Base-by-base conservation (phyloP, 331 rosid genomes). In the Quercus tomentella region DNA sequence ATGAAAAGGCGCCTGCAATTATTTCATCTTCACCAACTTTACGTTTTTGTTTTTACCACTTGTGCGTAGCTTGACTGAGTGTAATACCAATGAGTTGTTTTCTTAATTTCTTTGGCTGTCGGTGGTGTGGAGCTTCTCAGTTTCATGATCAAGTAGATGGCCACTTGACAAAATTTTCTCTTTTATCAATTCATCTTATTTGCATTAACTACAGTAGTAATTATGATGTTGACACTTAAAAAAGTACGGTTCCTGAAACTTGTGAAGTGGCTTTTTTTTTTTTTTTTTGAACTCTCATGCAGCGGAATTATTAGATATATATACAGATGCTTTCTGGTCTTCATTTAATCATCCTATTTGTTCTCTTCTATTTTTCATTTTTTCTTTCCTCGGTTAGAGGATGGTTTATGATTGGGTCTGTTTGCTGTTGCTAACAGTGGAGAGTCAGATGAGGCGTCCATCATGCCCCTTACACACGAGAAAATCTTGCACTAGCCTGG, bases 21-120 rank as follows among this genome's bases (percentile, higher is more conserved):
- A 55, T 22, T 63, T 87, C 84, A 31, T 72, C 77, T 70, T 81
- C 81, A 78, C 25, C 5, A 55, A 37, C 70, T 54, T 20, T 77
- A 21, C 77, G 43, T 63, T 28, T 70, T 74, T 51, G 81, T 65
- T 54, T 58, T 81, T 78, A 55, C 20, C 49, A 31, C 79, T 69
- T 14, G 54, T 49, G 5, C 17, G 45, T 16, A 18, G 16, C 23
- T 31, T 56, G 75, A 77, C 72, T 3, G 55, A 41, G 14, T 41
- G 49, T 9, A 9, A 41, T 9, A 41, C 49, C 49, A 9, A 41
- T 41, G 49, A 2, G 49, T 41, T 41, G 12, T 8, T 41, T 41
- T 8, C 49, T 73, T 37, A 58, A 58, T 82, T 51, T 37, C 54
- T 10, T 28, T 71, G 69, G 6, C 23, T 22, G 65, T 66, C 31